Percentiles rank a stretch among this genome's conserved stretches.
These are phyloP conservation scores for Xenosphaeropsis pyriputrescens DNA, from an alignment of 2,329 filamentous ascomycete species.

Conservation along the genomic window DNA sequence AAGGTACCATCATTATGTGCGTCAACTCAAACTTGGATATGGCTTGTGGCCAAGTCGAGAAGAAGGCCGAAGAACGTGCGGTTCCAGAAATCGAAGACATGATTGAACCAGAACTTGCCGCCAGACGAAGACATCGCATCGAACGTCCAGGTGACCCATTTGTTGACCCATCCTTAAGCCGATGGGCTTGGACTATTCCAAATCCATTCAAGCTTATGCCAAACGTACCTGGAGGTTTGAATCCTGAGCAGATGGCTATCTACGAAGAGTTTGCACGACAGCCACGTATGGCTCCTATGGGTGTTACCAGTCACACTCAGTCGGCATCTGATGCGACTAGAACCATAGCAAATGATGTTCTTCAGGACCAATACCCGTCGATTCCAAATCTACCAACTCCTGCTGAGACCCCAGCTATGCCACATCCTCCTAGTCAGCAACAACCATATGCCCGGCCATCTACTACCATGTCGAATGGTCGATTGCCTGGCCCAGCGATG, in stretches of 20 bases:
- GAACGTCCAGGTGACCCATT: slow-evolving; percentile 73
- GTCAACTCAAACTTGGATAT: slow-evolving; percentile 95
- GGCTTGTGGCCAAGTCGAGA: slow-evolving; percentile 87
- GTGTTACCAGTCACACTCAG: slow-evolving; percentile 38
- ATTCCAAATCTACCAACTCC: slow-evolving; percentile 44
- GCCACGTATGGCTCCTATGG: slow-evolving; percentile 46
- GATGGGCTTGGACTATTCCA: slow-evolving; percentile 88
- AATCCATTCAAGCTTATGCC: slow-evolving; percentile 83
- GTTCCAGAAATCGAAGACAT: slow-evolving; percentile 91
- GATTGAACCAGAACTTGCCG: slow-evolving; percentile 67
- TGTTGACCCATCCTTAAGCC: slow-evolving; percentile 65
- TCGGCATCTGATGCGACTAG: slow-evolving; percentile 46
- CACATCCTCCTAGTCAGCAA: slow-evolving; percentile 32
- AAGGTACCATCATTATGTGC: slow-evolving; percentile 95
- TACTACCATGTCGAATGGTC: slow-evolving; percentile 32
- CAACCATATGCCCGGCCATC: slow-evolving; percentile 41
- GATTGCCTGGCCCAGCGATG: slow-evolving; percentile 25
- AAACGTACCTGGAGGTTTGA: slow-evolving; percentile 51
- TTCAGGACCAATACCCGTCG: slow-evolving; percentile 44
- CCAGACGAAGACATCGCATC: slow-evolving; percentile 60
- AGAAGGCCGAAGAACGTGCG: slow-evolving; percentile 86
- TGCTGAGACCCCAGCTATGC: slow-evolving; percentile 40
- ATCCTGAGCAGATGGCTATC: slow-evolving; percentile 83
- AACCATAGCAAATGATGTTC: slow-evolving; percentile 46
- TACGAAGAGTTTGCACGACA: slow-evolving; percentile 94